Conservation (phyloP, 768 basidiomycete species). For the Podaxis carcinomalis region DNA sequence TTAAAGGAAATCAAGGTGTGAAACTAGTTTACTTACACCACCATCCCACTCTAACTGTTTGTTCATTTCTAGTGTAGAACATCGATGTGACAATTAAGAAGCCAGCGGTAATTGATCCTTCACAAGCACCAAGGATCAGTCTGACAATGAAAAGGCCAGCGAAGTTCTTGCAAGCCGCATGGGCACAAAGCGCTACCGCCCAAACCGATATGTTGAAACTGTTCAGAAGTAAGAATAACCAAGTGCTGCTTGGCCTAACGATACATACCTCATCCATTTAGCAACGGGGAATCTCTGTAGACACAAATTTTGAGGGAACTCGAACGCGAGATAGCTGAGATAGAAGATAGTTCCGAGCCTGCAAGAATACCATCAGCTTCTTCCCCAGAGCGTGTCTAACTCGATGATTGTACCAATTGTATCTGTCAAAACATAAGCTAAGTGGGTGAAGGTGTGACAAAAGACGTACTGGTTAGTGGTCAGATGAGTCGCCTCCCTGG, state of each 20-base stretch:
- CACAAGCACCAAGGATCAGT: conserved; percentile 67
- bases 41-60: conserved; percentile 66
- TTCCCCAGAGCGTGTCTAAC: not conserved
- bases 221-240: not conserved
- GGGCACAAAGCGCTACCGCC: conserved; percentile 54
- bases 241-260: not conserved
- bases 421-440: conserved; percentile 30
- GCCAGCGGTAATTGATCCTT: conserved; percentile 68
- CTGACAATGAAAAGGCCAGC: conserved; percentile 59
- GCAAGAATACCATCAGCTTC: not conserved
- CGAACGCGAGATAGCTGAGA: conserved; percentile 64
- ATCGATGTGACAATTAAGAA: conserved; percentile 75
- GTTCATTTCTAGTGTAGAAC: conserved; percentile 74
- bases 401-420: conserved; percentile 49
- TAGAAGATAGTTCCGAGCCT: conserved; percentile 80
- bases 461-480: conserved; percentile 56
- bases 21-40: conserved; percentile 54
- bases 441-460: not conserved
- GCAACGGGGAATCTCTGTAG: conserved; percentile 73
- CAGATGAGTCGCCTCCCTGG: conserved; percentile 56
- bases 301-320: conserved; percentile 71
- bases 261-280: conserved; percentile 70
- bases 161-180: conserved; percentile 72
- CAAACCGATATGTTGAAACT: conserved; percentile 68
- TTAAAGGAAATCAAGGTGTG: not conserved